Evolutionary conservation across 495 filamentous ascomycete species (phyloP).

Genomic region (Xylaria venustula): DNA sequence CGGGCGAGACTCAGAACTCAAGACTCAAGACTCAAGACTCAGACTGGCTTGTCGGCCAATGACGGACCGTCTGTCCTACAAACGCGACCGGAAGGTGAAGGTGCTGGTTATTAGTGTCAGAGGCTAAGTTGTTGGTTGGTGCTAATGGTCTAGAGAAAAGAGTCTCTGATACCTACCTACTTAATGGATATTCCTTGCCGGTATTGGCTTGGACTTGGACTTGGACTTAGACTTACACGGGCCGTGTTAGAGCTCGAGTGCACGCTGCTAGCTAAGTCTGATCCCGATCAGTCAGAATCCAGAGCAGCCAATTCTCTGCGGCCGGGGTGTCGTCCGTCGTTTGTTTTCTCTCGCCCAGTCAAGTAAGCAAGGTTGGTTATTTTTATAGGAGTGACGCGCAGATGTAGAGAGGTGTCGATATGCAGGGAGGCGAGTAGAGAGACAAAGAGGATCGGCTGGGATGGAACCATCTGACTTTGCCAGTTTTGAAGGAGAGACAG

Average conservation of each 20-base stretch:
- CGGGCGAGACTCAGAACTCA: too few relatives aligned
- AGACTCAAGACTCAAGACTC: slow-evolving; percentile 10
- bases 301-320: background rate
- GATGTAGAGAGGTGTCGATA: background rate
- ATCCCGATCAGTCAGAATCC: background rate
- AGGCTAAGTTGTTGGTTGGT: too few relatives aligned
- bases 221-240: background rate
- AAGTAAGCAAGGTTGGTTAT: too few relatives aligned
- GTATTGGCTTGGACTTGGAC: background rate
- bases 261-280: background rate
- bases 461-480: background rate
- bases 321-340: background rate
- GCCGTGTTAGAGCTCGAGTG: background rate
- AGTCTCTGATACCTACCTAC: background rate
- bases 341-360: background rate
- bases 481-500: too few relatives aligned
- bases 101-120: background rate
- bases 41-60: slow-evolving; percentile 28
- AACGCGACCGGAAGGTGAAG: slow-evolving; percentile 15
- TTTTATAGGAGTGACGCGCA: background rate
- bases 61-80: slow-evolving; percentile 18
- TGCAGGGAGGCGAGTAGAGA: background rate
- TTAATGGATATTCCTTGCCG: background rate
- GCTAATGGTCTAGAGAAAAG: too few relatives aligned
- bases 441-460: background rate